Percentiles rank a stretch among this genome's conserved stretches.
These are phyloP conservation scores for Schizosaccharomyces octosporus DNA, from an alignment of 805 yeast species.

Conservation along the genomic window DNA sequence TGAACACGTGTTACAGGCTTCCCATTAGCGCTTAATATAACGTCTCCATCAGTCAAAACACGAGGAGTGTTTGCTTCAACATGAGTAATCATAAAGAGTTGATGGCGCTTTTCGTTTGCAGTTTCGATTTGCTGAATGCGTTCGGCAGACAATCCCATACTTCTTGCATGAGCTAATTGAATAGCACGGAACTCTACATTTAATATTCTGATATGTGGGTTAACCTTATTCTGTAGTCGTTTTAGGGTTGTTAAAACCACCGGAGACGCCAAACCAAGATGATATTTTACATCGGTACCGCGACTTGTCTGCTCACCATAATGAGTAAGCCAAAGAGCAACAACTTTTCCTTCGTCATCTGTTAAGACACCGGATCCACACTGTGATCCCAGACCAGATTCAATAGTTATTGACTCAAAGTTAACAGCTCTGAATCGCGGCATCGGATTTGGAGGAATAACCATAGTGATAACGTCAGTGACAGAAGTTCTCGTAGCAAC, in stretches of 20 bases:
- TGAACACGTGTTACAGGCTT: slow-evolving; percentile 37
- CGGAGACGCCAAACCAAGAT: slow-evolving; percentile 55
- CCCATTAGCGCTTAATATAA: slow-evolving; percentile 45
- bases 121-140: slow-evolving; percentile 54
- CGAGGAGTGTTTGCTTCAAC: slow-evolving; percentile 22
- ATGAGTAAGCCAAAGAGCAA: slow-evolving; percentile 67
- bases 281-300: slow-evolving; percentile 33
- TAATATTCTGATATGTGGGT: slow-evolving; percentile 36
- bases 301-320: slow-evolving; percentile 41
- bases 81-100: slow-evolving; percentile 46
- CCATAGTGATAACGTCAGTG: slow-evolving; percentile 49
- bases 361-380: slow-evolving; percentile 62
- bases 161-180: slow-evolving; percentile 49
- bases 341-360: slow-evolving; percentile 50
- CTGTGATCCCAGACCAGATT: slow-evolving; percentile 43
- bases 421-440: slow-evolving; percentile 77
- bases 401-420: slow-evolving; percentile 51
- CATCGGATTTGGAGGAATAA: slow-evolving; percentile 42
- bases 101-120: slow-evolving; percentile 37
- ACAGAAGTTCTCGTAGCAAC: slow-evolving; percentile 54
- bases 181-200: slow-evolving; percentile 58
- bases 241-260: slow-evolving; percentile 36
- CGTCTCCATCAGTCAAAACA: slow-evolving; percentile 35
- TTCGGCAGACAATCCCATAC: slow-evolving; percentile 64
- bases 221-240: slow-evolving; percentile 22